Base-by-base conservation (phyloP, 2,329 filamentous ascomycete genomes). In the Salinomyces thailandicus region DNA sequence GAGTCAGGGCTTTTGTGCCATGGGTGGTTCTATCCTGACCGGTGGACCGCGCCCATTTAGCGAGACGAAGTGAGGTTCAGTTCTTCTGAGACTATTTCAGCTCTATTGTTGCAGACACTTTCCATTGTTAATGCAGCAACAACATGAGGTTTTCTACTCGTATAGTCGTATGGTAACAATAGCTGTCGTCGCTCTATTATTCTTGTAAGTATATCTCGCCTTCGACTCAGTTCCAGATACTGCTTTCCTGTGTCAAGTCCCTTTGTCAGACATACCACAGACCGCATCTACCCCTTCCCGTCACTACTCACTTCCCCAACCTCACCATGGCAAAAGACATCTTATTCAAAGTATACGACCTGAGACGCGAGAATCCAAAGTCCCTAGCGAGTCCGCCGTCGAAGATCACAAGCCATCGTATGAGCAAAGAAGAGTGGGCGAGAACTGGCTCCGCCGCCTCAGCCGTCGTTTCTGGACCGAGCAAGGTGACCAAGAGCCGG, bases 281-380 rank as follows among this genome's bases (percentile, higher is more conserved):
- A 26, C 22, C 22, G 9, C 22, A 26, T 26, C 22, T n/a, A 26
- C 9, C 4, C 9, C 3, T 24, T 26, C 9, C 9, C 2, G 7
- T 24, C n/a, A 26, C 22, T 26, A 26, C 22, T 9, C 22, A 8
- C 4, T 26, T 30, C 11, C 11, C 27, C 11, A 30, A 14, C 11
- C 11, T 14, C 11, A 30, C 11, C 11, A 37, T 37, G 35, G 29
- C 35, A 5, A 37, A 37, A 14, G 11, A 14, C 11, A 16, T 2
- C 28, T 18, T 17, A 4, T 37, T 37, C 35, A 32, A 33, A 14
- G 35, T 29, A 9, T 37, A 37, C 27, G 20, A 37, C 20, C 17
- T 24, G 18, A 5, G 13, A 5, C 17, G 35, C 28, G 30, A 33
- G 30, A 32, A 33, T 8, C 35, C 9, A 6, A 28, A 37, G 18